These are phyloP conservation scores for Kandelia obovata DNA, from an alignment of 345 rosid genomes.

Conservation along the genomic window DNA sequence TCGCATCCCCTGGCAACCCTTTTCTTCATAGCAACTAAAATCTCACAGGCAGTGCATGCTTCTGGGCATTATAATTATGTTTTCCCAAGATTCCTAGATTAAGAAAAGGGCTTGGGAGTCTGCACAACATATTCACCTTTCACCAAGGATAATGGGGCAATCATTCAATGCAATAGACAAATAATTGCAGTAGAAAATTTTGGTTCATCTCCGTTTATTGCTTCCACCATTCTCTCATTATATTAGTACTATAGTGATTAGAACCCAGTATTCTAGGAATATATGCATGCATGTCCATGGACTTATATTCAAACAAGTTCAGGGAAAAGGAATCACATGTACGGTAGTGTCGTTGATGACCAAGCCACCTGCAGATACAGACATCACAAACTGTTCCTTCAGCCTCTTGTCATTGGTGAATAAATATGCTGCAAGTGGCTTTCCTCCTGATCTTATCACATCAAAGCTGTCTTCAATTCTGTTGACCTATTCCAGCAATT, in stretches of 20 bases:
- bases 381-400: slow-evolving; percentile 56
- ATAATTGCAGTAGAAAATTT: too few species aligned
- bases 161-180: too few species aligned
- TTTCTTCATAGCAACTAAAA: too few species aligned
- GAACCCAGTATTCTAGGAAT: too few species aligned
- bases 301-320: neutral
- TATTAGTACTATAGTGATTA: too few species aligned
- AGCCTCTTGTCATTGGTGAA: slow-evolving; percentile 74
- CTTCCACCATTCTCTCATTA: too few species aligned
- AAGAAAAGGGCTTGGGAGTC: neutral
- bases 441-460: slow-evolving; percentile 61
- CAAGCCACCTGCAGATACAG: slow-evolving; percentile 82
- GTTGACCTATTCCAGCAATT: slow-evolving; percentile 49
- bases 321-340: slow-evolving; percentile 52
- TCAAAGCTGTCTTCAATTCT: slow-evolving; percentile 74
- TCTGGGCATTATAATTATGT: too few species aligned
- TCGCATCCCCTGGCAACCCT: neutral
- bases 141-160: neutral
- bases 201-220: too few species aligned
- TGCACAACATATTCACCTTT: neutral
- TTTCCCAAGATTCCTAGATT: neutral
- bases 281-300: neutral
- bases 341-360: slow-evolving; percentile 75
- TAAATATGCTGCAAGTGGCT: slow-evolving; percentile 94
- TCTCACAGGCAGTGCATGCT: too few species aligned